Evolutionary conservation across 768 basidiomycete species (phyloP).

Genomic region (Tulasnella sp.): DNA sequence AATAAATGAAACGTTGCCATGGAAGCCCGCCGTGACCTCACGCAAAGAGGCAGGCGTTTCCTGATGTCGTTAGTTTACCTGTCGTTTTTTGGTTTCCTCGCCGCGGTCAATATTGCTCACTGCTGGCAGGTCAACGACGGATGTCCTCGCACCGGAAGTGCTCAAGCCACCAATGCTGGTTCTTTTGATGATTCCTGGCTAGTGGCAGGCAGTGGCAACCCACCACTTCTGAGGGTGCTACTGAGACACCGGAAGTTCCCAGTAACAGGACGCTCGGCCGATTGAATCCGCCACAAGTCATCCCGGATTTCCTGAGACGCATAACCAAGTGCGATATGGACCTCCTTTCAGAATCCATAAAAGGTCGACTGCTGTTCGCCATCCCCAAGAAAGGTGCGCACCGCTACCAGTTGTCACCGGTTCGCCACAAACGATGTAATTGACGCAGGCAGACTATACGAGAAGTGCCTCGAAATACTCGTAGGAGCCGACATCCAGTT

Average conservation of each 20-base stretch:
- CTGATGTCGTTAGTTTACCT: no score
- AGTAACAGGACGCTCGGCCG: neutral
- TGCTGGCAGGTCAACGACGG: no score
- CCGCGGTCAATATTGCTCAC: no score
- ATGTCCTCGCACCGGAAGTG: no score
- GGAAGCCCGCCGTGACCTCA: no score
- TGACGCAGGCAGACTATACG: conserved; percentile 64
- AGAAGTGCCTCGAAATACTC: conserved; percentile 76
- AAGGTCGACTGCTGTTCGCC: conserved; percentile 82
- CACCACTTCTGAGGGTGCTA: neutral
- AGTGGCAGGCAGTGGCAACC: no score
- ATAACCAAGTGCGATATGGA: conserved; percentile 23
- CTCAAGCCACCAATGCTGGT: no score
- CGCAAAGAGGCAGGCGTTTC: no score
- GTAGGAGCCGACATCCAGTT: conserved; percentile 94
- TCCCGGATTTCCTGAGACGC: neutral
- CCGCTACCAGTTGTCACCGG: neutral
- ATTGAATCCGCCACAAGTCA: neutral
- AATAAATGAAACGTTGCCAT: no score
- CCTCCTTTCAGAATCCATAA: conserved; percentile 60
- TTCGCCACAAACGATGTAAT: neutral
- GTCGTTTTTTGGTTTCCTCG: no score
- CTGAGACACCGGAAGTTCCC: neutral
- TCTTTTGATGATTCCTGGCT: no score
- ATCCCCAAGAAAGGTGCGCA: conserved; percentile 89